A percentile compares a stretch with the other conserved stretches of the same genome.
phyloP scores from a whole-genome alignment of 1,139 yeast species.

The Kodamaea anthophila region DNA sequence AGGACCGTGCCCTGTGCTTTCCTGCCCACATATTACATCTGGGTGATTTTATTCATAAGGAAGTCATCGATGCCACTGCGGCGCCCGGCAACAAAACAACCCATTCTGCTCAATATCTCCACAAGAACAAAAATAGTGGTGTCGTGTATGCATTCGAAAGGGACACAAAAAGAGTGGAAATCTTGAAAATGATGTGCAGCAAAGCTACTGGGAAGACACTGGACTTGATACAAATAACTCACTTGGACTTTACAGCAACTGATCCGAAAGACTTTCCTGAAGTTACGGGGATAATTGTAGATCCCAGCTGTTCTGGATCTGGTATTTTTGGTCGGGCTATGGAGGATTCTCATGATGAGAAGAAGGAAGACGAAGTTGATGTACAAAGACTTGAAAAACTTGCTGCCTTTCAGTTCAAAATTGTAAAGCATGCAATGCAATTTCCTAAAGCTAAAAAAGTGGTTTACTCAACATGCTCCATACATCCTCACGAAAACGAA shows the following conservation, averaged over 20 bases:
- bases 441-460: constrained; percentile 73
- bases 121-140: constrained; percentile 21
- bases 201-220: constrained; percentile 61
- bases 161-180: constrained; percentile 64
- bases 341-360: constrained; percentile 43
- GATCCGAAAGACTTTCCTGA: constrained; percentile 55
- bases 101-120: constrained; percentile 66
- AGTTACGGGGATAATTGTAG: constrained; percentile 81
- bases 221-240: constrained; percentile 58
- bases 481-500: constrained; percentile 91
- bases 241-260: constrained; percentile 75
- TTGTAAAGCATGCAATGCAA: constrained; percentile 80
- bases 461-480: constrained; percentile 94
- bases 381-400: constrained; percentile 63
- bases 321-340: constrained; percentile 88
- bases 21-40: constrained; percentile 75
- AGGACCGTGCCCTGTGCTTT: constrained; percentile 94
- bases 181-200: constrained; percentile 70
- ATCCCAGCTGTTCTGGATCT: constrained; percentile 96
- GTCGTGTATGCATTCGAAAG: constrained; percentile 81
- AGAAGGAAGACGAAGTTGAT: constrained; percentile 37
- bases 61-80: constrained; percentile 87
- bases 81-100: constrained; percentile 99
- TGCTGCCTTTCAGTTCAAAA: constrained; percentile 79
- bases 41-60: constrained; percentile 40